Evolutionary conservation across 2,329 filamentous ascomycete species (phyloP).

Genomic region (Colletotrichum liaoningense): DNA sequence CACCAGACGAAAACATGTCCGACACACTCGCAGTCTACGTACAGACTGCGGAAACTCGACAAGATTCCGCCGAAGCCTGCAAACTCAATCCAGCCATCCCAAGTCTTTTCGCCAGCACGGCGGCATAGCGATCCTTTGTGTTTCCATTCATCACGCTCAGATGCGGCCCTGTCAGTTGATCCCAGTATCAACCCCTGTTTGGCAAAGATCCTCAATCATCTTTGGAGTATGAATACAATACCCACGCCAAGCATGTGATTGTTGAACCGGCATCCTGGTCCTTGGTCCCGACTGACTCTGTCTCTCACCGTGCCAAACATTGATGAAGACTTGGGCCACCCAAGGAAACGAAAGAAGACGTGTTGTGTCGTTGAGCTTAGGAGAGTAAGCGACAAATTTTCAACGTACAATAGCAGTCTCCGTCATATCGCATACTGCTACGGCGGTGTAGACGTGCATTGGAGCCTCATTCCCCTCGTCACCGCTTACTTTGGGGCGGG

Average conservation of each 20-base stretch:
- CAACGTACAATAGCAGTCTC: background rate
- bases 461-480: background rate
- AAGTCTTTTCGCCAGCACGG: background rate
- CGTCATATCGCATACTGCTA: background rate
- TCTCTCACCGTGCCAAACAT: background rate
- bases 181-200: background rate
- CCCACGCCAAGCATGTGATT: conserved; percentile 21
- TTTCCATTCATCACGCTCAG: background rate
- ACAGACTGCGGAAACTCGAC: background rate
- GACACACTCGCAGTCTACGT: background rate
- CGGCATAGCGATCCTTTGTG: background rate
- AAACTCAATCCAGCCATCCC: conserved; percentile 24
- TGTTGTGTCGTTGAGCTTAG: background rate
- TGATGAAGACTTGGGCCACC: background rate
- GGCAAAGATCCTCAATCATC: background rate
- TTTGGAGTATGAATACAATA: background rate
- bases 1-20: conserved; percentile 23
- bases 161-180: background rate
- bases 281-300: conserved; percentile 3
- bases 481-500: background rate
- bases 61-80: background rate
- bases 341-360: conserved; percentile 9
- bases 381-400: background rate
- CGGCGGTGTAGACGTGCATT: conserved; percentile 1
- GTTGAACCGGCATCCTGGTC: background rate